Percentiles rank a stretch among this genome's conserved stretches.
Conservation (phyloP, 1,284 basidiomycete genomes). For the Naganishia liquefaciens region DNA sequence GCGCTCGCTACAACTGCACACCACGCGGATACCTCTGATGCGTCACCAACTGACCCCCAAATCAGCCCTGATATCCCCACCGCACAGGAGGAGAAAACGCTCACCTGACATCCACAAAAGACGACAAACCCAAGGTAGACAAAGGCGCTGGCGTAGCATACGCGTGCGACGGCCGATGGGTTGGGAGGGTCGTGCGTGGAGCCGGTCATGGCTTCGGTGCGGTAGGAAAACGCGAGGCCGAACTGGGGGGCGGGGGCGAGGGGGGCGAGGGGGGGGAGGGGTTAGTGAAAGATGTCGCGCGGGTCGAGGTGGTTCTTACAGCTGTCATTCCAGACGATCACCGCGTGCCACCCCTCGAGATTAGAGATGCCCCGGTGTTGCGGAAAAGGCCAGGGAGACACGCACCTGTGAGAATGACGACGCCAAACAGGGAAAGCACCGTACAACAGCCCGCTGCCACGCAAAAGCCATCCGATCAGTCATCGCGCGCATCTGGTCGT, state of each 20-base stretch:
- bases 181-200: conserved; percentile 56
- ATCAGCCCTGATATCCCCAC: conserved; percentile 13
- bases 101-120: conserved; percentile 59
- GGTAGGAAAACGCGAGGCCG: conserved; percentile 33
- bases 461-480: neutral
- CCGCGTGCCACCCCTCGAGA: too few relatives aligned
- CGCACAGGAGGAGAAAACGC: conserved; percentile 33
- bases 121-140: conserved; percentile 57
- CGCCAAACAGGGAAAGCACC: conserved; percentile 58
- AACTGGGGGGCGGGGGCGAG: conserved; percentile 20
- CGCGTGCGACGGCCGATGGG: conserved; percentile 54
- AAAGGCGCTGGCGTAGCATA: conserved; percentile 58
- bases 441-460: conserved; percentile 60
- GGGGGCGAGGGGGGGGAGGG: neutral
- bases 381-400: neutral
- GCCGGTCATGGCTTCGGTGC: conserved; percentile 56
- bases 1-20: conserved; percentile 49
- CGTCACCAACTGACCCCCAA: conserved; percentile 45
- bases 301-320: conserved; percentile 6
- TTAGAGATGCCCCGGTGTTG: neutral
- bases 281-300: neutral
- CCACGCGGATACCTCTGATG: conserved; percentile 54
- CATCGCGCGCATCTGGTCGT: too few relatives aligned
- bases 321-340: neutral
- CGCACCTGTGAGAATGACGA: conserved; percentile 57